Evolutionary conservation across 2,329 filamentous ascomycete genomes (phyloP), one percentile per base, ranked within the genome.

Genomic region (Fonsecaea pugnacius): DNA sequence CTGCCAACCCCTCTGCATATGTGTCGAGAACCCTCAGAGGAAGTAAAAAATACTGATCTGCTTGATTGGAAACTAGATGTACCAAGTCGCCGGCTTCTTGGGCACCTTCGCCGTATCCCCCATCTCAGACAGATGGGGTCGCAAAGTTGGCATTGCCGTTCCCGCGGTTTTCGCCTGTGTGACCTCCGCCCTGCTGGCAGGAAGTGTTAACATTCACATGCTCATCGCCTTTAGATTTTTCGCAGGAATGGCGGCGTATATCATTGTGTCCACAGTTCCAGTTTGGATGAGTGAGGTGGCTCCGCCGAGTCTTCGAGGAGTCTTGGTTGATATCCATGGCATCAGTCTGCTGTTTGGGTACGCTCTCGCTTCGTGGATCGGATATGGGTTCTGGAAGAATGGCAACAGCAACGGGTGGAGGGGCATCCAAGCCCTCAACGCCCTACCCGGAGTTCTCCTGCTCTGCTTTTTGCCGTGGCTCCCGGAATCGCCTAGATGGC

Each of bases 1-100:
- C n/a, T 14, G 16, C 46, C 18, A 12, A 74, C 97, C 93, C 48
- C 87, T 99, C 69, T 16, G 36, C 36, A 38, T 16, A 1, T 38
- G 12, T 38, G 46, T 30, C 46, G 46, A 24, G 46, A 24, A 50
- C 21, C n/a, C 46, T 50, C 46, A 24, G n/a, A 24, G 27, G 27
- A 50, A 24, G 46, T 9, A 50, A 50, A 12, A 30, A 50, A 50
- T 27, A 27, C 46, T 50, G 18, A 50, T 33, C n/a, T 33, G 4
- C 51, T 54, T 33, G 21, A 12, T 24, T 18, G 46, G 9, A 4
- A 21, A 24, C 21, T 18, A 50, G 46, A 50, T 50, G 46, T 99
- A 98, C 81, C 58, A 61, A 32, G 58, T 27, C 14, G 58, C 50
- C n/a, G 58, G 58, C 10, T 61, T 62, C 40, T 14, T 62, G 8